Evolutionary conservation across 306 rosid species (phyloP), one percentile per base, ranked within the genome.

Genomic region (Prunus mira): DNA sequence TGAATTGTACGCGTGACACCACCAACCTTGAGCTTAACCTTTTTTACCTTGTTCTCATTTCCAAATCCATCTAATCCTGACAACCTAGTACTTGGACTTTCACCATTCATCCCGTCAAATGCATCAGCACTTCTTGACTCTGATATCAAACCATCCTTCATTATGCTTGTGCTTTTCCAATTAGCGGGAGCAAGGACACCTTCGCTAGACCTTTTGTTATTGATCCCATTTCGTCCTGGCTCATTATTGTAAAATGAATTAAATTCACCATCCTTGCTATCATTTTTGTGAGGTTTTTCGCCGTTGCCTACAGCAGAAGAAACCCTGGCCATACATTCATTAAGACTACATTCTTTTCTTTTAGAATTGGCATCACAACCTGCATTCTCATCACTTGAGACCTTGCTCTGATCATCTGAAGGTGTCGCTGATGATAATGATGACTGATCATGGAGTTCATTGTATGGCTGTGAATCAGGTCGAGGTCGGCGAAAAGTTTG

Each of bases 151-250:
- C 57, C 74, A 82, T 88, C 88, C 77, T 77, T 88, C 18, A 62
- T 45, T 74, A 79, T 79, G 73, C 89, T 87, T 18, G 90, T 70
- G 83, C 87, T 89, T 85, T 84, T 93, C 98, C 98, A 88, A 88
- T 90, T 89, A 60, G 92, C 95, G 1, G 96, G 97, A 52, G 98
- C 95, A 85, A 95, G 96, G 71, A 90, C 93, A 10, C 96, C 98
- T 82, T 92, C 93, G 17, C 97, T 87, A 62, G 91, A 81, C 38
- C 94, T 93, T 69, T 83, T 89, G 72, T 82, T 86, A 79, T 73
- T 71, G 41, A 75, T 84, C 30, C 87, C 89, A 73, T 73, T 74
- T 32, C 76, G 80, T 50, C 89, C 82, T 3, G 91, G 77, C 70
- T 85, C 97, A 24, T 78, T 84, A 67, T 76, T 89, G 78, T 91